Percentiles rank a stretch among this genome's conserved stretches.
Evolutionary conservation across 192 early-diverging fungal genomes (phyloP).

Genomic region (Coemansia sp.): DNA sequence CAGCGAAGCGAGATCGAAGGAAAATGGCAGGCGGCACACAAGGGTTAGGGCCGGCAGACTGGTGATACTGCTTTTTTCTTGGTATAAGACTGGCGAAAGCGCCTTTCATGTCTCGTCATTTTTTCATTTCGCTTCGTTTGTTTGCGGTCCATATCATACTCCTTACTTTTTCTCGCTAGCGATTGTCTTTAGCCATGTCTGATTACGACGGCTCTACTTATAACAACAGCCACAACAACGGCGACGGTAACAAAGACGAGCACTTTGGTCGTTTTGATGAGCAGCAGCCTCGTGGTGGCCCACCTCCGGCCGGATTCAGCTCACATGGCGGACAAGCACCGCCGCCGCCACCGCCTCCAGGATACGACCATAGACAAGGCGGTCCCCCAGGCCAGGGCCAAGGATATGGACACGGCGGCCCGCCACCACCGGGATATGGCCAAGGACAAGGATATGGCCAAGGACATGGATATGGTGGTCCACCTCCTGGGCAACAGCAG

Average conservation of each 20-base stretch:
- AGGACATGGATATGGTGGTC: neutral
- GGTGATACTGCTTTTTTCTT: neutral
- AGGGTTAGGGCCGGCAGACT: neutral
- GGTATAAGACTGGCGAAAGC: neutral
- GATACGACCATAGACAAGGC: neutral
- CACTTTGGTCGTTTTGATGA: neutral
- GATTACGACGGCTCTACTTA: constrained; percentile 8
- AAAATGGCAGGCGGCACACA: neutral
- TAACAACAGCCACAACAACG: too few relatives aligned
- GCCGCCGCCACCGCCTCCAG: neutral
- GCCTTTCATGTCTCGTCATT: neutral
- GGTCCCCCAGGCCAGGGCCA: neutral
- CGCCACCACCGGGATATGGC: neutral
- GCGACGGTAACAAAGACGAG: too few relatives aligned
- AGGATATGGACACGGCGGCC: neutral
- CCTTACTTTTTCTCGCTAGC: neutral
- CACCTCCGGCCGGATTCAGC: neutral
- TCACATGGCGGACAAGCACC: neutral
- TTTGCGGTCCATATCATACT: neutral
- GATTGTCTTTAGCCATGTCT: constrained; percentile 5
- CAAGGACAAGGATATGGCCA: too few relatives aligned
- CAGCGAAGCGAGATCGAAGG: neutral
- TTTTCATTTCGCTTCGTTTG: neutral
- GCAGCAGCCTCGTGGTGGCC: neutral
- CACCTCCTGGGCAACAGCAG: too few relatives aligned